These are phyloP conservation scores for Penicillium psychrosexuale DNA, from an alignment of 2,329 filamentous ascomycete species.

Conservation along the genomic window DNA sequence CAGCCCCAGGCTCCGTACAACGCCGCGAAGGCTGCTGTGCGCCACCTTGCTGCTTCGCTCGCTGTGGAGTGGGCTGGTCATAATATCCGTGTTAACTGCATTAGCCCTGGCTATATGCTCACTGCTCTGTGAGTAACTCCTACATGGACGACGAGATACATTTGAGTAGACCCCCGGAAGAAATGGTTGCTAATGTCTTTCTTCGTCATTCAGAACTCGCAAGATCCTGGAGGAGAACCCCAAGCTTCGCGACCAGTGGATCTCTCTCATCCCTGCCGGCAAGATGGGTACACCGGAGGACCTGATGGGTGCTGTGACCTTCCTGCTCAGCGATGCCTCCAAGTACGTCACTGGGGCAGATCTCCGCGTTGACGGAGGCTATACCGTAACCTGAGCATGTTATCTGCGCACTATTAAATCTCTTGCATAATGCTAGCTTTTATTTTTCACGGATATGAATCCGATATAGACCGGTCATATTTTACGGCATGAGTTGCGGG, in stretches of 20 bases:
- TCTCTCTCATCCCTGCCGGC: constrained; percentile 82
- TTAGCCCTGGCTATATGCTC: constrained; percentile 94
- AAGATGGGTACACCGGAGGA: constrained; percentile 93
- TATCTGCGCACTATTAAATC: not conserved
- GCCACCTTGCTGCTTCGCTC: constrained; percentile 80
- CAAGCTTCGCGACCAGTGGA: constrained; percentile 86
- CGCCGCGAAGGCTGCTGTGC: constrained; percentile 84
- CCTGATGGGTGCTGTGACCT: constrained; percentile 88
- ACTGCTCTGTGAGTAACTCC: constrained; percentile 71
- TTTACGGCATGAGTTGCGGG: not conserved
- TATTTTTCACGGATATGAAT: not conserved
- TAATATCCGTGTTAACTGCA: constrained; percentile 90
- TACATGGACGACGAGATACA: not conserved
- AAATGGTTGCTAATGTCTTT: not conserved
- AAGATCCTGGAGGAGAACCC: constrained; percentile 95
- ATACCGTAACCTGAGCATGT: constrained; percentile 67
- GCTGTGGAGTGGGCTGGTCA: constrained; percentile 91
- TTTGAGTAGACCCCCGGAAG: not conserved
- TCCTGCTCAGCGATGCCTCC: constrained; percentile 75
- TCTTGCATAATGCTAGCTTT: constrained; percentile 5
- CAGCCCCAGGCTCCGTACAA: constrained; percentile 94
- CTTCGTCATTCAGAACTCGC: constrained; percentile 61
- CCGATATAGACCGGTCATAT: not conserved
- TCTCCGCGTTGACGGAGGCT: constrained; percentile 81
- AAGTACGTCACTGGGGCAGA: constrained; percentile 73